A percentile compares a stretch with the other conserved stretches of the same genome.
Conservation (phyloP, 2,329 filamentous ascomycete genomes). For the Penicillium capsulatum region DNA sequence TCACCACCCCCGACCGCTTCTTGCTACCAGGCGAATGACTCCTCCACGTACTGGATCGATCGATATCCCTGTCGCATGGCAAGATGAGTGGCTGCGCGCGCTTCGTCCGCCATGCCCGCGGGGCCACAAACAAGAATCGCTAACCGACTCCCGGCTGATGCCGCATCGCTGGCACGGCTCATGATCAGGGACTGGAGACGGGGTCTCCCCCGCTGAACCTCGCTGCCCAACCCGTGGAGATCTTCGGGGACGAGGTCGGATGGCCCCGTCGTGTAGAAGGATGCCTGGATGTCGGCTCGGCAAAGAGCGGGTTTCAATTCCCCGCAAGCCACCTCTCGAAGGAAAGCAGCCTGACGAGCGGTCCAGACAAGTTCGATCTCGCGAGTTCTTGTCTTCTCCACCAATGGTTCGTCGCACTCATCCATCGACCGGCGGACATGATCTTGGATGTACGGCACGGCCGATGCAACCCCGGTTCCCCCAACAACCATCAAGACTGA, state of each 20-base stretch:
- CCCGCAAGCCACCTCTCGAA: slow-evolving; percentile 23
- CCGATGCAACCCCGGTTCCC: slow-evolving; percentile 39
- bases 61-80: slow-evolving; percentile 32
- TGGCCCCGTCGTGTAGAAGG: slow-evolving; percentile 29
- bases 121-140: slow-evolving; percentile 47
- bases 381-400: slow-evolving; percentile 19
- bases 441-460: slow-evolving; percentile 43
- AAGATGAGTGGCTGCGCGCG: slow-evolving; percentile 38
- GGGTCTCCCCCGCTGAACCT: slow-evolving; percentile 37
- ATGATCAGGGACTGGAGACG: slow-evolving; percentile 35
- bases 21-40: slow-evolving; percentile 42
- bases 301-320: slow-evolving; percentile 28
- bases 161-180: slow-evolving; percentile 30
- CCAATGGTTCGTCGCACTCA: slow-evolving; percentile 1
- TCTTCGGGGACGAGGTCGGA: background rate
- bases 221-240: slow-evolving; percentile 9
- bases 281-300: slow-evolving; percentile 29
- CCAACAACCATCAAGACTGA: slow-evolving; percentile 50
- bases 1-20: background rate
- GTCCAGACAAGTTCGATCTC: slow-evolving; percentile 37
- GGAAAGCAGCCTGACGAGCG: slow-evolving; percentile 29
- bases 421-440: slow-evolving; percentile 22
- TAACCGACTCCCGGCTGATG: slow-evolving; percentile 23
- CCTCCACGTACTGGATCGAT: slow-evolving; percentile 45
- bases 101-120: slow-evolving; percentile 44